A percentile compares a stretch with the other conserved stretches of the same genome.
Evolutionary conservation across 371 early-diverging fungal genomes (phyloP).

Genomic region (Mortierella sp.): DNA sequence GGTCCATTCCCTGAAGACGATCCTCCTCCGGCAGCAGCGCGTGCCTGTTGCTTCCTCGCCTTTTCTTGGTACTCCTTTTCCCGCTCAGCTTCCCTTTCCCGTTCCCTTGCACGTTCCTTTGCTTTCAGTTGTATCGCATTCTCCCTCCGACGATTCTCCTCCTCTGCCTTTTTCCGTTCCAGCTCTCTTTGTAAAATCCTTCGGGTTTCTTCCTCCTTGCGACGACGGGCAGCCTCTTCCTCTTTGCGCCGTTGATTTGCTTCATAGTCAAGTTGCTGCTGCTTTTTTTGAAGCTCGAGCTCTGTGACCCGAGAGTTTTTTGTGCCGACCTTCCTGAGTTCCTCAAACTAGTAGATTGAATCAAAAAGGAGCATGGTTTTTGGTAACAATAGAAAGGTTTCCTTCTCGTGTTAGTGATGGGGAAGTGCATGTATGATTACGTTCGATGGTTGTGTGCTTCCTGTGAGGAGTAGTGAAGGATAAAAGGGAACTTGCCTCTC

Average conservation of each 20-base stretch:
- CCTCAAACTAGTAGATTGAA: conserved; percentile 37
- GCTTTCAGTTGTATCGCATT: conserved; percentile 35
- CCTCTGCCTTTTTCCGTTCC: conserved; percentile 39
- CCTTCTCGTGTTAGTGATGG: background rate
- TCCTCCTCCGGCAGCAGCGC: background rate
- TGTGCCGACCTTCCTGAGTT: conserved; percentile 49
- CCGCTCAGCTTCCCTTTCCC: conserved; percentile 28
- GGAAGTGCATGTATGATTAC: background rate
- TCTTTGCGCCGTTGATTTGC: conserved; percentile 42
- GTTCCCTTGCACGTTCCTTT: conserved; percentile 44
- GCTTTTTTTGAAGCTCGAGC: conserved; percentile 50
- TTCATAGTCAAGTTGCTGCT: conserved; percentile 38
- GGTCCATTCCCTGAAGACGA: conserved; percentile 26
- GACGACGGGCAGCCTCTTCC: conserved; percentile 35
- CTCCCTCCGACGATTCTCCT: conserved; percentile 39
- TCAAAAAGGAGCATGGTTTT: background rate
- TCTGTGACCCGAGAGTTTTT: conserved; percentile 45
- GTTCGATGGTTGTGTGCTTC: background rate
- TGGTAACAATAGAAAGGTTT: background rate
- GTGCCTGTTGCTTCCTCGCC: conserved; percentile 33
- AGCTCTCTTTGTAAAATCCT: conserved; percentile 34
- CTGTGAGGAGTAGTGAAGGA: background rate
- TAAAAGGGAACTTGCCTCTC: background rate
- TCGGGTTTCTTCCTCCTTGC: conserved; percentile 41
- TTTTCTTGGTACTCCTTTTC: conserved; percentile 34